Percentiles rank a stretch among this genome's conserved stretches.
Evolutionary conservation across 2,329 filamentous ascomycete species (phyloP).

Genomic region (Scedosporium boydii): DNA sequence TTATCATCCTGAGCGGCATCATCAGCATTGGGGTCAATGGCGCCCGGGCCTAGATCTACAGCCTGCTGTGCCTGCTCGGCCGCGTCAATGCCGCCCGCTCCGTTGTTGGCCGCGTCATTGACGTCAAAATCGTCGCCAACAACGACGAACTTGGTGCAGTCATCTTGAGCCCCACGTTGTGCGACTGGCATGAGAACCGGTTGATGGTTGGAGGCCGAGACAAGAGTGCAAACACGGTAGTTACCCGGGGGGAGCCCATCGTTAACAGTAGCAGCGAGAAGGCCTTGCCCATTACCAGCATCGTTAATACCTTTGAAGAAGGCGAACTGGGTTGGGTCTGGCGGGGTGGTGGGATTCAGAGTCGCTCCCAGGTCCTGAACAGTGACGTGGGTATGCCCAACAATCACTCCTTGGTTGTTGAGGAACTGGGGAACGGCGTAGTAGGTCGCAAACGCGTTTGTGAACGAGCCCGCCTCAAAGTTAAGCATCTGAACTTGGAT

Average conservation of each 20-base stretch:
- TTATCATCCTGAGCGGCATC: slow-evolving; percentile 6
- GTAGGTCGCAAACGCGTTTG: slow-evolving; percentile 39
- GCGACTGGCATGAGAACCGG: slow-evolving; percentile 34
- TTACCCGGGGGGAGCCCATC: slow-evolving; percentile 30
- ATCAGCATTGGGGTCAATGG: slow-evolving; percentile 10
- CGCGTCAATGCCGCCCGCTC: slow-evolving; percentile 12
- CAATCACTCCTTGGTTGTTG: slow-evolving; percentile 25
- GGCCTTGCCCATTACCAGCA: slow-evolving; percentile 26
- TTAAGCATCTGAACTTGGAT: slow-evolving; percentile 31
- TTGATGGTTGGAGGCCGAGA: slow-evolving; percentile 30
- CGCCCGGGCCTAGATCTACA: slow-evolving; percentile 16
- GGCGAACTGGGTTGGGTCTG: slow-evolving; percentile 28
- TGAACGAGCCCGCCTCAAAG: slow-evolving; percentile 37
- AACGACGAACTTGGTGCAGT: slow-evolving; percentile 33
- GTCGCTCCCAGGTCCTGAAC: slow-evolving; percentile 34
- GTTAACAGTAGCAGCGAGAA: slow-evolving; percentile 23
- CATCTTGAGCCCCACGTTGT: slow-evolving; percentile 34
- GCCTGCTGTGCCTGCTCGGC: slow-evolving; percentile 14
- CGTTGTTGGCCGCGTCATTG: slow-evolving; percentile 19
- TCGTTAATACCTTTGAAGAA: slow-evolving; percentile 34
- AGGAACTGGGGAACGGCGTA: slow-evolving; percentile 37
- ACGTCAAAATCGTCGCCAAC: slow-evolving; percentile 14
- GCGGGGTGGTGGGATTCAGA: slow-evolving; percentile 31
- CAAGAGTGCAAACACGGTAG: slow-evolving; percentile 33
- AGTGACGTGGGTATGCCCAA: slow-evolving; percentile 39